phyloP scores from a whole-genome alignment of 2,329 filamentous ascomycete genomes.

The Alternaria gansuensis region DNA sequence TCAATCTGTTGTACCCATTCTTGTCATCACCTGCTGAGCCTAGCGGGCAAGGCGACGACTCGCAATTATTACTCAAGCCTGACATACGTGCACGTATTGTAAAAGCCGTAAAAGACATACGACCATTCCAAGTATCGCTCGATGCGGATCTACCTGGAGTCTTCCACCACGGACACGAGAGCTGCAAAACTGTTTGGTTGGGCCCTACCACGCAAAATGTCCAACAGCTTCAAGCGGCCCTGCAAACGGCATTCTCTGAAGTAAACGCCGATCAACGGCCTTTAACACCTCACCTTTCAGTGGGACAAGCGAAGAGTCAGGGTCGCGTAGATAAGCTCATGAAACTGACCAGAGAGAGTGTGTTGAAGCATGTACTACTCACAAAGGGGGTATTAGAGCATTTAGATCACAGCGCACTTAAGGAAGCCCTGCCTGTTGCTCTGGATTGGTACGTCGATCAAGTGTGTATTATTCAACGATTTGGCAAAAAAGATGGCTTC shows the following conservation, averaged over 20 bases:
- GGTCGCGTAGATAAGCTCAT: conserved; percentile 22
- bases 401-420: background rate
- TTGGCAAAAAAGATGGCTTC: conserved; percentile 38
- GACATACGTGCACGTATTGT: conserved; percentile 35
- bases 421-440: conserved; percentile 7
- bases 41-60: conserved; percentile 9
- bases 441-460: conserved; percentile 41
- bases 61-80: conserved; percentile 23
- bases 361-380: conserved; percentile 26
- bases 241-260: conserved; percentile 40
- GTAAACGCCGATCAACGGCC: conserved; percentile 32
- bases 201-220: conserved; percentile 26
- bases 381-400: conserved; percentile 21
- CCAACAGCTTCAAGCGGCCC: conserved; percentile 35
- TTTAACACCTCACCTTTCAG: conserved; percentile 40
- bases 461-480: conserved; percentile 41
- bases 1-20: conserved; percentile 47
- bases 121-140: conserved; percentile 34
- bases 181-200: conserved; percentile 41
- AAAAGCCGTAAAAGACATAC: conserved; percentile 25
- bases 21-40: conserved; percentile 32
- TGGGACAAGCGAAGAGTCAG: conserved; percentile 38
- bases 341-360: conserved; percentile 26
- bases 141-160: conserved; percentile 29
- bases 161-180: conserved; percentile 29